phyloP scores from a whole-genome alignment of 352 stramenopile species.

The Phytophthora meadii region DNA sequence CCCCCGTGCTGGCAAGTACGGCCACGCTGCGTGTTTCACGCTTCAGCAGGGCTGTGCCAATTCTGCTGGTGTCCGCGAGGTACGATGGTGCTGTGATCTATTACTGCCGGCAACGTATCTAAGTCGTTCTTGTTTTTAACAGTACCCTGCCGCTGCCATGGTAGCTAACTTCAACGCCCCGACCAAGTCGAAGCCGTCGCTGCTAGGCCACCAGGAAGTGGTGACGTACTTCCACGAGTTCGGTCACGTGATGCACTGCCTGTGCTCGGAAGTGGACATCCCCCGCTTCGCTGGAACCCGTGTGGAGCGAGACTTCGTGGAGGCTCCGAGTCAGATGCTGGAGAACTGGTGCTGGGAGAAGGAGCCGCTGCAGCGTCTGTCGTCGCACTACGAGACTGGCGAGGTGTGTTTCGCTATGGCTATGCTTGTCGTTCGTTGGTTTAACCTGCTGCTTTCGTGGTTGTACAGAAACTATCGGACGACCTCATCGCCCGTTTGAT shows the following conservation, averaged over 20 bases:
- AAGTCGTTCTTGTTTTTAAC: conserved; percentile 10
- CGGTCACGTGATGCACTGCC: conserved; percentile 90
- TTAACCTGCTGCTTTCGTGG: conserved; percentile 19
- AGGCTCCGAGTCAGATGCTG: conserved; percentile 92
- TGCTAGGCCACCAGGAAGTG: conserved; percentile 86
- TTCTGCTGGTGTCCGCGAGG: conserved; percentile 60
- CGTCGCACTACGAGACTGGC: conserved; percentile 84
- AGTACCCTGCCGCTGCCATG: conserved; percentile 86
- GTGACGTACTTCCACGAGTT: conserved; percentile 93
- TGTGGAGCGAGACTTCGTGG: conserved; percentile 89
- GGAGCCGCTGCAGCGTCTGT: conserved; percentile 82
- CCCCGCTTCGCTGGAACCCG: conserved; percentile 78
- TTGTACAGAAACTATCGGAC: conserved; percentile 73
- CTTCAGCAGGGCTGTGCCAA: conserved; percentile 82
- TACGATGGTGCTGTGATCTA: conserved; percentile 21
- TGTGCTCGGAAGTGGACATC: conserved; percentile 87
- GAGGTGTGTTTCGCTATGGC: conserved; percentile 33
- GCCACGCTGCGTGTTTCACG: conserved; percentile 90
- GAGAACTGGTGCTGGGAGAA: conserved; percentile 94
- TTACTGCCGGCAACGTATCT: neutral
- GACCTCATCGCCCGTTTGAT: conserved; percentile 85
- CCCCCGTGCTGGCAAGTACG: conserved; percentile 88
- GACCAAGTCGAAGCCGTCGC: conserved; percentile 79
- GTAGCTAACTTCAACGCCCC: conserved; percentile 91
- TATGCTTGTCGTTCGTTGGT: neutral